Evolutionary conservation across 345 rosid genomes (phyloP).

Genomic region (Cardamine chenopodiifolia): DNA sequence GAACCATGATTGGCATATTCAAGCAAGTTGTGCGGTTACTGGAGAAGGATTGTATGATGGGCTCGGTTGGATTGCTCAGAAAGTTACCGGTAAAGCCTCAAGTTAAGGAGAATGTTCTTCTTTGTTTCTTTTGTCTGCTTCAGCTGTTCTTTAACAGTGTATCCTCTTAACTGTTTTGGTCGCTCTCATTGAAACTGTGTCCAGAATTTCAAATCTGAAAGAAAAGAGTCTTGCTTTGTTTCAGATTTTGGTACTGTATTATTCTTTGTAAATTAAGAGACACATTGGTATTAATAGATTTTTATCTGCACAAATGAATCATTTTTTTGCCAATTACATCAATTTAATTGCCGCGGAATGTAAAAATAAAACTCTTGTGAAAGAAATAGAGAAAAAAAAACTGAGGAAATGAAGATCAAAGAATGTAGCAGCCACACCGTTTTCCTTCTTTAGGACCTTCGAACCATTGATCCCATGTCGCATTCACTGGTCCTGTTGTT

Average conservation of each 20-base stretch:
- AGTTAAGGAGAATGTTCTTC: slow-evolving; percentile 35
- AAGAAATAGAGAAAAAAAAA: background rate
- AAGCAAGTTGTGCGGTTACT: slow-evolving; percentile 86
- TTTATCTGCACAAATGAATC: slow-evolving; percentile 43
- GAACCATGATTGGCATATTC: slow-evolving; percentile 98
- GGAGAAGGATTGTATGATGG: slow-evolving; percentile 90
- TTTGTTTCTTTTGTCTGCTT: slow-evolving; percentile 7
- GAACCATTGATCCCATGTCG: slow-evolving; percentile 92
- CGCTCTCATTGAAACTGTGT: slow-evolving; percentile 11
- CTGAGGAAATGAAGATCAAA: slow-evolving; percentile 40
- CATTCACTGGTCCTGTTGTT: slow-evolving; percentile 66
- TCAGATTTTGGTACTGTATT: slow-evolving; percentile 9
- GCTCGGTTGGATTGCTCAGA: slow-evolving; percentile 88
- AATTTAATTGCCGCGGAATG: slow-evolving; percentile 17
- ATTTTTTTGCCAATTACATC: slow-evolving; percentile 27
- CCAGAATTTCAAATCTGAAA: slow-evolving; percentile 18
- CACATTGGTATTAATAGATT: slow-evolving; percentile 15
- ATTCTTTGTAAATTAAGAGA: slow-evolving; percentile 24
- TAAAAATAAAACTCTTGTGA: slow-evolving; percentile 32
- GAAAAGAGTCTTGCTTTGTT: slow-evolving; percentile 26
- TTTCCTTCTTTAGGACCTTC: slow-evolving; percentile 65
- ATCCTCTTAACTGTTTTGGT: slow-evolving; percentile 18
- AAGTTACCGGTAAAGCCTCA: slow-evolving; percentile 75
- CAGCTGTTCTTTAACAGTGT: slow-evolving; percentile 18
- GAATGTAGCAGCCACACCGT: slow-evolving; percentile 77